Percentiles rank a stretch among this genome's conserved stretches.
Conservation (phyloP, 2,329 filamentous ascomycete species). For the Zymoseptoria crescenta region DNA sequence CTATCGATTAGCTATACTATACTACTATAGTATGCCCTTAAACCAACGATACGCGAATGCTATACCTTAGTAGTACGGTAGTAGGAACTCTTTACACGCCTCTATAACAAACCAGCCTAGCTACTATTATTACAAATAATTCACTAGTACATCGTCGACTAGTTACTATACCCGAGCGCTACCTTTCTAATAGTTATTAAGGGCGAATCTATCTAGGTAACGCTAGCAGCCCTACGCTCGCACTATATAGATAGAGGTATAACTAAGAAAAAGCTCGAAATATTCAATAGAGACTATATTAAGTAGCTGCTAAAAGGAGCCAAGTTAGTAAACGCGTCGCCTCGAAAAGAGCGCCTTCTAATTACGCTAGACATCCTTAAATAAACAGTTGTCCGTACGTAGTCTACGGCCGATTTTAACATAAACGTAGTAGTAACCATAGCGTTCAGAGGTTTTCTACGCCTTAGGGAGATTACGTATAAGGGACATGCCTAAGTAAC, state of each 20-base stretch:
- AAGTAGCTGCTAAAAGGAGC: neutral
- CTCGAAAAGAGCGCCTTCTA: neutral
- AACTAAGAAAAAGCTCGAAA: neutral
- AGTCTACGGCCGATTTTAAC: neutral
- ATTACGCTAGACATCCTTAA: neutral
- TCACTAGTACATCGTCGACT: neutral
- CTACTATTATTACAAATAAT: neutral
- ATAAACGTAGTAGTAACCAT: neutral
- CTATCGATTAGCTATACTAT: neutral
- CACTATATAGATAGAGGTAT: neutral
- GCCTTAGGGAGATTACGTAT: constrained; percentile 1
- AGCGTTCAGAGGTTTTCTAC: neutral
- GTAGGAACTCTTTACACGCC: neutral
- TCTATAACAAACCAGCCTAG: neutral
- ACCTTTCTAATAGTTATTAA: neutral
- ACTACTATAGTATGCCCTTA: neutral
- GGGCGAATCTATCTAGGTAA: neutral
- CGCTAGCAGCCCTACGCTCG: neutral
- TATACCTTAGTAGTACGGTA: neutral
- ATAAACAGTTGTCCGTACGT: neutral
- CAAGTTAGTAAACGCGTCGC: neutral
- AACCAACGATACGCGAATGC: neutral
- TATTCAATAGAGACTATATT: neutral
- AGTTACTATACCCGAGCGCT: neutral
- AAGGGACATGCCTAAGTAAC: neutral